These are phyloP conservation scores for Lactifluus rugatus DNA, from an alignment of 768 basidiomycete species.

Conservation along the genomic window DNA sequence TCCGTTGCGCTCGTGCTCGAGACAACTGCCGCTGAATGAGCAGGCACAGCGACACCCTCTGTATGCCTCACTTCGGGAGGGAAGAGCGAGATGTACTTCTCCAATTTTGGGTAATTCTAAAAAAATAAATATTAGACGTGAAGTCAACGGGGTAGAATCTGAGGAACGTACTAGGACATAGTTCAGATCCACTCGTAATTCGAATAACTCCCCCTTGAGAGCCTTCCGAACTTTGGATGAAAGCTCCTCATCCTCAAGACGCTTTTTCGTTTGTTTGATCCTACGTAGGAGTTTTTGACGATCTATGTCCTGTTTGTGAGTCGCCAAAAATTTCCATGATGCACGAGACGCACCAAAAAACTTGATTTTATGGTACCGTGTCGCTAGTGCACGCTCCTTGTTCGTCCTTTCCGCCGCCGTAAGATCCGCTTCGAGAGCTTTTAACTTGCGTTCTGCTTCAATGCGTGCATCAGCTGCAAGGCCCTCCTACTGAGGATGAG, in stretches of 20 bases:
- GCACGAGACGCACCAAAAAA: conserved; percentile 67
- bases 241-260: conserved; percentile 31
- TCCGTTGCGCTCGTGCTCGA: conserved; percentile 32
- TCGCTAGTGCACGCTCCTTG: conserved; percentile 64
- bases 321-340: background rate
- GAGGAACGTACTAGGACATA: conserved; percentile 62
- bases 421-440: conserved; percentile 66
- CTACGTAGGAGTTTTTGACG: conserved; percentile 78
- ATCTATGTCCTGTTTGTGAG: conserved; percentile 37
- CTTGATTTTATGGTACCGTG: conserved; percentile 82
- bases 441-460: conserved; percentile 69
- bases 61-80: conserved; percentile 50
- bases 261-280: conserved; percentile 58
- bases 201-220: conserved; percentile 41
- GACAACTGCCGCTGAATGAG: background rate
- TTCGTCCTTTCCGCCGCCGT: conserved; percentile 48
- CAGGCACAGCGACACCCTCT: conserved; percentile 9
- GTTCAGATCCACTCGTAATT: conserved; percentile 79
- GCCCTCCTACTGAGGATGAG: conserved; percentile 43
- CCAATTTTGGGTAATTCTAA: conserved; percentile 74
- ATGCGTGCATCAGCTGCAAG: conserved; percentile 79
- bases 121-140: background rate
- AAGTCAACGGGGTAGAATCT: background rate
- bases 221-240: conserved; percentile 29
- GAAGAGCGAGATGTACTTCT: conserved; percentile 87